phyloP scores from a whole-genome alignment of 2,329 filamentous ascomycete species.

The Elsinoe necatrix region DNA sequence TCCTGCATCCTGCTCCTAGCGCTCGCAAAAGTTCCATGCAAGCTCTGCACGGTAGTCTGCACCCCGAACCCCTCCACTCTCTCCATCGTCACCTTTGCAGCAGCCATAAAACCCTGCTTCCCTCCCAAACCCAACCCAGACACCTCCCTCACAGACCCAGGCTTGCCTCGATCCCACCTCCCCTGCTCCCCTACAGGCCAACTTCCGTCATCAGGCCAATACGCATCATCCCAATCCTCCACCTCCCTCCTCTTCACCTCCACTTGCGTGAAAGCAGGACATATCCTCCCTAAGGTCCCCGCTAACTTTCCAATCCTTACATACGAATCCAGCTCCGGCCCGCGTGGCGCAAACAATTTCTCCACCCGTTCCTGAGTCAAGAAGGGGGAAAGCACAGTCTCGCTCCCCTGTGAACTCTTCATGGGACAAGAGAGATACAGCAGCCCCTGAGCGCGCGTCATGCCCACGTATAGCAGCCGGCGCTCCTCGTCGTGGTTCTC shows the following conservation, averaged over 20 bases:
- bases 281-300: constrained; percentile 57
- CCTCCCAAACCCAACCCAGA: not conserved
- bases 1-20: constrained; percentile 33
- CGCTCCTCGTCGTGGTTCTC: constrained; percentile 85
- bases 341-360: constrained; percentile 50
- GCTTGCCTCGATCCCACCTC: constrained; percentile 31
- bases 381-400: constrained; percentile 64
- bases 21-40: constrained; percentile 30
- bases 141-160: not conserved
- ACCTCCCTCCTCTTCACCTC: constrained; percentile 41
- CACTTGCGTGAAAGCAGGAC: constrained; percentile 50
- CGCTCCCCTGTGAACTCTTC: constrained; percentile 53
- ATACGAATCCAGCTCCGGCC: constrained; percentile 57
- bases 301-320: constrained; percentile 57
- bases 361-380: constrained; percentile 49
- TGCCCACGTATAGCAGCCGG: constrained; percentile 84
- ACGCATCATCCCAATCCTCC: constrained; percentile 53
- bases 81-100: constrained; percentile 23
- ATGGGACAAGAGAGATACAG: constrained; percentile 77
- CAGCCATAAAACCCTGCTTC: constrained; percentile 18
- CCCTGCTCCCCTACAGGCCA: constrained; percentile 29
- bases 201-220: constrained; percentile 58
- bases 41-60: constrained; percentile 21
- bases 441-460: constrained; percentile 83
- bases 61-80: constrained; percentile 25